Evolutionary conservation across 1,284 basidiomycete species (phyloP), one percentile per base, ranked within the genome.

Genomic region (Rhodofomes roseus): DNA sequence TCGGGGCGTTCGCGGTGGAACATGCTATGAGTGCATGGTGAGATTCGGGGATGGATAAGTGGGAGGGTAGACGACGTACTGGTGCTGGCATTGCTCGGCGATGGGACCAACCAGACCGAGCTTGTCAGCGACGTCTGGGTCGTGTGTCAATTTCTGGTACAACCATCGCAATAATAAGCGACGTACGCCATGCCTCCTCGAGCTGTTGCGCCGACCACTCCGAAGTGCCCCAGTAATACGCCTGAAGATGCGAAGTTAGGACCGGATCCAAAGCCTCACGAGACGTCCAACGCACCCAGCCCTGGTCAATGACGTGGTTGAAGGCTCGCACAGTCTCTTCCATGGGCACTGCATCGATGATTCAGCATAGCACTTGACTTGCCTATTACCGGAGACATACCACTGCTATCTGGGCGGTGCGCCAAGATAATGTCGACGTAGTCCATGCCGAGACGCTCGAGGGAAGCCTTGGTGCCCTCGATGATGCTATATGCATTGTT

Each of bases 1-100:
- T 95, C 93, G 48, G 92, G 86, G n/a, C 88, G 83, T 65, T 90
- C 85, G 41, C 90, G 85, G 66, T 86, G 81, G 71, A 92, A 81
- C 81, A 89, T 83, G 71, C 83, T 87, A 65, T 31, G 43, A 55
- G 40, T 43, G 31, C 48, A 44, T 11, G 25, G 43, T 43, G 11
- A n/a, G 43, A 16, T 37, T 6, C 25, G 23, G 14, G 7, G 31
- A 41, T 7, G 7, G 18, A 41, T 14, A n/a, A 14, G 22, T 14
- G 20, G 20, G 12, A 14, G 3, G 6, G 16, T 8, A 9, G 11
- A n/a, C 18, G 20, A 69, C 74, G 41, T 57, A 86, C 85, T 86
- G 75, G 68, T 88, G 85, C 70, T 91, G 83, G 68, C 87, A 89
- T 75, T 95, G 93, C 69, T 95, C 93, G 54, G 86, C 87, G 57